Conservation (phyloP, 805 yeast species). For the Saturnispora mendoncae region DNA sequence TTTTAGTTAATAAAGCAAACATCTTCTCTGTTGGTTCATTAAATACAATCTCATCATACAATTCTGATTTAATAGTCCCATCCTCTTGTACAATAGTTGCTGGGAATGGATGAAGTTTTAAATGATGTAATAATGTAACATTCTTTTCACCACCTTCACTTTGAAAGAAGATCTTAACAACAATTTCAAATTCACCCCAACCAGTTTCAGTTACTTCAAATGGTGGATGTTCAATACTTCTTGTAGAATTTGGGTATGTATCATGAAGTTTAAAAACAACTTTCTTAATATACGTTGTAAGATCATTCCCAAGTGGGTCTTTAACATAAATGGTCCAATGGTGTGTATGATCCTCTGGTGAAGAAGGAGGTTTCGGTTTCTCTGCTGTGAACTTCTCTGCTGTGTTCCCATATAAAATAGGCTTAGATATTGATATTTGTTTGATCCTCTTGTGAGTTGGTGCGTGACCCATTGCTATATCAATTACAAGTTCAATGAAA, state of each 20-base stretch:
- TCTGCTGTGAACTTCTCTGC: constrained; percentile 56
- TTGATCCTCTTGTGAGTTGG: constrained; percentile 26
- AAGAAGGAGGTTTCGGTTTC: constrained; percentile 42
- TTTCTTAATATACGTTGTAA: constrained; percentile 72
- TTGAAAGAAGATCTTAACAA: constrained; percentile 76
- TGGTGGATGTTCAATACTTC: constrained; percentile 85
- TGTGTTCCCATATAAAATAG: constrained; percentile 72
- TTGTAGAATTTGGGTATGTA: constrained; percentile 79
- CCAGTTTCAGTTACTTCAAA: constrained; percentile 95
- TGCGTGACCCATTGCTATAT: constrained; percentile 7
- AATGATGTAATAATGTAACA: constrained; percentile 75
- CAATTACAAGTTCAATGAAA: background rate
- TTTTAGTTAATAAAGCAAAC: constrained; percentile 65
- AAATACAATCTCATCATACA: constrained; percentile 87
- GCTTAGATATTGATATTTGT: constrained; percentile 63
- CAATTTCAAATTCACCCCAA: constrained; percentile 98
- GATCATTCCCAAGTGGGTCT: constrained; percentile 74
- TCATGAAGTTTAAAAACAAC: constrained; percentile 95
- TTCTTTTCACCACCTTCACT: constrained; percentile 86
- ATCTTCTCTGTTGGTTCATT: constrained; percentile 90
- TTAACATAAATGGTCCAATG: constrained; percentile 88
- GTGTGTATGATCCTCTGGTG: constrained; percentile 90
- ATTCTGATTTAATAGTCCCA: constrained; percentile 45
- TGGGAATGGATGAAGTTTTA: constrained; percentile 80
- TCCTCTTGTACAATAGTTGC: constrained; percentile 24